A percentile compares a stretch with the other conserved stretches of the same genome.
Evolutionary conservation across 768 basidiomycete genomes (phyloP).

Genomic region (Tephrocybe sp.): DNA sequence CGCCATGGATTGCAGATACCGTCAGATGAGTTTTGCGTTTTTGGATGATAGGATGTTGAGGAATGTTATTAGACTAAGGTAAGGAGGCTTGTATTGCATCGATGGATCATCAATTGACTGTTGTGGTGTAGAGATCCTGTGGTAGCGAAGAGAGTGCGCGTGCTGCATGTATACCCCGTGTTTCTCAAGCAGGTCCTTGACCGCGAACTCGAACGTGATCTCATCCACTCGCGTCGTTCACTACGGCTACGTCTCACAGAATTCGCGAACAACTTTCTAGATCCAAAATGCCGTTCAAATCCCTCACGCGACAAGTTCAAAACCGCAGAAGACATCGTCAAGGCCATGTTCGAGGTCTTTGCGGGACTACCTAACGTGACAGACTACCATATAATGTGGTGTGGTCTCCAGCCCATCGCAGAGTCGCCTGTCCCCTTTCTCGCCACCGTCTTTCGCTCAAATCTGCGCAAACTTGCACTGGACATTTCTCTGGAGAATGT

Average conservation of each 20-base stretch:
- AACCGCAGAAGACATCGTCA: slow-evolving; percentile 38
- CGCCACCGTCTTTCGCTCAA: slow-evolving; percentile 32
- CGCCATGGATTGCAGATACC: slow-evolving; percentile 47
- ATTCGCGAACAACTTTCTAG: slow-evolving; percentile 33
- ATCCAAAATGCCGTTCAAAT: slow-evolving; percentile 28
- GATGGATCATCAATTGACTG: background rate
- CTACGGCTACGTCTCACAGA: slow-evolving; percentile 30
- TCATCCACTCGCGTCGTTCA: slow-evolving; percentile 12
- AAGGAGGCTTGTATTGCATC: slow-evolving; percentile 3
- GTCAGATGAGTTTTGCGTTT: slow-evolving; percentile 51
- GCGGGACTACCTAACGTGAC: slow-evolving; percentile 43
- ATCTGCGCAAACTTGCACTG: slow-evolving; percentile 40
- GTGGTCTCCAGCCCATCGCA: slow-evolving; percentile 33
- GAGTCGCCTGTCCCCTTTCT: slow-evolving; percentile 33
- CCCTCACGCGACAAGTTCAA: slow-evolving; percentile 27
- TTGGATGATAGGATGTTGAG: slow-evolving; percentile 43
- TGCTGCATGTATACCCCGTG: slow-evolving; percentile 48
- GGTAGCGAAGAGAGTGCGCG: slow-evolving; percentile 47
- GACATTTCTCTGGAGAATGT: slow-evolving; percentile 45
- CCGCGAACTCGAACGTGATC: slow-evolving; percentile 21
- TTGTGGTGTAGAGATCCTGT: slow-evolving; percentile 40
- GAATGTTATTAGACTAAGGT: slow-evolving; percentile 40
- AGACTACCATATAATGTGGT: slow-evolving; percentile 53
- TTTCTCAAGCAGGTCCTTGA: slow-evolving; percentile 44
- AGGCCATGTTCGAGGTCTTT: slow-evolving; percentile 42